Base-by-base conservation (phyloP, 345 rosid species). In the Alliaria petiolata region DNA sequence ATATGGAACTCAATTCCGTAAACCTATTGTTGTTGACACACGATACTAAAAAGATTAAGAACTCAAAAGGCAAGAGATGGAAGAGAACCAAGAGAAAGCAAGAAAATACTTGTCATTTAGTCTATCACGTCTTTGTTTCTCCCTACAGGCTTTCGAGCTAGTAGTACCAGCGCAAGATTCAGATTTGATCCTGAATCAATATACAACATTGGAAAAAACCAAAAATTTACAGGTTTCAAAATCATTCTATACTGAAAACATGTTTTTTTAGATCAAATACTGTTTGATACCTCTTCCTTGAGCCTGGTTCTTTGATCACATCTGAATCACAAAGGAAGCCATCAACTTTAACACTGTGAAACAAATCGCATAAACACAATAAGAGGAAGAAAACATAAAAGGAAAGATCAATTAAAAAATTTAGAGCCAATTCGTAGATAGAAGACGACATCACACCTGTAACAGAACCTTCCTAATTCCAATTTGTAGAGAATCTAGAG, bases 131-230 rank as follows among this genome's bases (percentile, higher is more conserved):
- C 99, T 92, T 85, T 86, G 62, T 84, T 95, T 95, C 87, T 95
- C 99, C 83, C 96, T 85, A 71, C 96, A 88, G 2, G 98, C 99
- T 76, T 95, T 95, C 34, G 99, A 91, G 87, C 84, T 88, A 57
- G 93, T 74, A 31, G 79, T 78, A 63, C 80, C 79, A 65, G 72
- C 65, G 47, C 82, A 83, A 9, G 92, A 53, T 72, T 85, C 85
- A 49, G 89, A 52, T 76, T 86, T 78, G 72, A 65, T 52, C 82
- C 85, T 86, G 81, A 76, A 69, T 46, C 33, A 66, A 46, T 19
- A 44, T 31, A n/a, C n/a, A n/a, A n/a, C n/a, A n/a, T 15, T 34
- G 51, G 20, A 46, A 1, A 66, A 35, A 62, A 15, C 22, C 40
- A 0, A 6, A 31, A 4, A 15, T 5, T 33, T 30, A 44, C 30